These are phyloP conservation scores for Endothia cerciana DNA, from an alignment of 2,329 filamentous ascomycete genomes.

Conservation along the genomic window DNA sequence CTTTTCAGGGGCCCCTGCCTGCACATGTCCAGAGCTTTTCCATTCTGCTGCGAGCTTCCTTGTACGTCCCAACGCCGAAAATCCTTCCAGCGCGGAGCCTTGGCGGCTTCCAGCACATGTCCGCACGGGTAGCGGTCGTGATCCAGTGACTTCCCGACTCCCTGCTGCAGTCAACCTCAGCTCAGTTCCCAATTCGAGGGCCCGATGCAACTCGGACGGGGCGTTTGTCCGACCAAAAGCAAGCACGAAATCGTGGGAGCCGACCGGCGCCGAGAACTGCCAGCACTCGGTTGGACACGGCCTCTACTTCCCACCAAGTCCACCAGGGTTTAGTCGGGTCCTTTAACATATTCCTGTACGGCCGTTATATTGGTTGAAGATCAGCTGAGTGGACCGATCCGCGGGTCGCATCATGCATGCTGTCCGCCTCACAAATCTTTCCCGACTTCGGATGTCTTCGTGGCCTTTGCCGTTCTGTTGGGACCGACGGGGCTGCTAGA, in stretches of 20 bases:
- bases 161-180: background rate
- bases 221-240: background rate
- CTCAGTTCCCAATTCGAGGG: background rate
- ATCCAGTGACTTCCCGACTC: conserved; percentile 17
- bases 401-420: background rate
- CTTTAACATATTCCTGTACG: conserved; percentile 17
- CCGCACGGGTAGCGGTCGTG: conserved; percentile 1
- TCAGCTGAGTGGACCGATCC: conserved; percentile 13
- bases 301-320: background rate
- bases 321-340: background rate
- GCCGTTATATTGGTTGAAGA: conserved; percentile 15
- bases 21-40: conserved; percentile 13
- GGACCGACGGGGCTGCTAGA: conserved; percentile 4
- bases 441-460: background rate
- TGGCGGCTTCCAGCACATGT: conserved; percentile 18
- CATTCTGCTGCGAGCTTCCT: conserved; percentile 1
- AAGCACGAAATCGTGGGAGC: background rate
- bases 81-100: background rate
- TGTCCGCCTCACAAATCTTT: background rate
- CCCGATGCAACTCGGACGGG: background rate
- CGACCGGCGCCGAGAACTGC: background rate
- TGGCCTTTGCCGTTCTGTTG: conserved; percentile 8
- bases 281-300: background rate
- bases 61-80: conserved; percentile 8
- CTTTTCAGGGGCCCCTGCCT: conserved; percentile 25